phyloP scores from a whole-genome alignment of 306 rosid genomes.

The Mimosa bimucronata region DNA sequence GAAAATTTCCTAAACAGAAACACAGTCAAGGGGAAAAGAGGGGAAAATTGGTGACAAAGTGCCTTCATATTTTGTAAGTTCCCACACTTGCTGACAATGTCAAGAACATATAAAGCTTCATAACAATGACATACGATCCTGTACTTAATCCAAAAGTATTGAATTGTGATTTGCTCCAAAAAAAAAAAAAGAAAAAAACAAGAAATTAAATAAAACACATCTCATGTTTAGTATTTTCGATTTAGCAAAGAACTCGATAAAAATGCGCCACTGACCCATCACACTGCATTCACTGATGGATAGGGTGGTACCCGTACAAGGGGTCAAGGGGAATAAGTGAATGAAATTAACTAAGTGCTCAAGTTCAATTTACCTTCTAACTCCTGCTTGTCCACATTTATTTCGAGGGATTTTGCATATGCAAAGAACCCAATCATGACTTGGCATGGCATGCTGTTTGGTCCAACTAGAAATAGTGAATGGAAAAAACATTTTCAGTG shows the following conservation, averaged over 20 bases:
- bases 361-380: constrained; percentile 68
- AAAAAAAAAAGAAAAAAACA: no score
- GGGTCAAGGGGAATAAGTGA: not conserved
- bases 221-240: not conserved
- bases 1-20: not conserved
- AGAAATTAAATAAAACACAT: no score
- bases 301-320: not conserved
- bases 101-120: not conserved
- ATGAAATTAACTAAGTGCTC: not conserved
- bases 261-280: not conserved
- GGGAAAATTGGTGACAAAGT: not conserved
- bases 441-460: constrained; percentile 83
- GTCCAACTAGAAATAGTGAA: constrained; percentile 70
- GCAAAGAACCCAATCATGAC: constrained; percentile 94
- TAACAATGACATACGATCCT: not conserved
- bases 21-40: not conserved
- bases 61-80: not conserved
- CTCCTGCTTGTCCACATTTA: constrained; percentile 77
- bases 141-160: not conserved
- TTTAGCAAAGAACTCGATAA: not conserved
- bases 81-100: not conserved
- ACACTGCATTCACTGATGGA: not conserved
- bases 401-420: constrained; percentile 77
- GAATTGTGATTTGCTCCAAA: not conserved
- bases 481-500: constrained; percentile 17